Conservation (phyloP, 495 filamentous ascomycete genomes). For the Cercophora scortea region DNA sequence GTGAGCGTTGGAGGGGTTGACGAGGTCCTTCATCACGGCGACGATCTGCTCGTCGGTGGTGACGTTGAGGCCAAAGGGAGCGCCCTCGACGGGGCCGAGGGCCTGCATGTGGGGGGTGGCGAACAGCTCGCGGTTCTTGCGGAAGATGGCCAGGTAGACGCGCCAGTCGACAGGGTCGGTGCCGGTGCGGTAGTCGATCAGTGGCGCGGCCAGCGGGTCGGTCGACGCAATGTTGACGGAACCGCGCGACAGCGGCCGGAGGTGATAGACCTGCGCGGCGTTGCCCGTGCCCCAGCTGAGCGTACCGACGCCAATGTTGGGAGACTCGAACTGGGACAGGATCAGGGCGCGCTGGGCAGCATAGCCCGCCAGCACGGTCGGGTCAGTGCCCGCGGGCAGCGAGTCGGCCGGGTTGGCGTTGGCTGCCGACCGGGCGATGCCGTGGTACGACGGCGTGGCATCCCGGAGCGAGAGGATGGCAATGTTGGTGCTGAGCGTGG, state of each 20-base stretch:
- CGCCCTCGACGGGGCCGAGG: slow-evolving; percentile 28
- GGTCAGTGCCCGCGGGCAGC: slow-evolving; percentile 25
- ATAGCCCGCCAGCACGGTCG: slow-evolving; percentile 30
- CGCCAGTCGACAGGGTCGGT: slow-evolving; percentile 27
- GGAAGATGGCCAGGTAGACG: slow-evolving; percentile 23
- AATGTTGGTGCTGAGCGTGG: slow-evolving; percentile 26
- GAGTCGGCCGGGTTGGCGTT: slow-evolving; percentile 24
- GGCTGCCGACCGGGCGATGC: slow-evolving; percentile 24
- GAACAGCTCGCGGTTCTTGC: slow-evolving; percentile 31
- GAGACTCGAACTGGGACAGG: slow-evolving; percentile 14
- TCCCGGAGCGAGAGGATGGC: slow-evolving; percentile 25
- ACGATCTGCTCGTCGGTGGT: slow-evolving; percentile 18
- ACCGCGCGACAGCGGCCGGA: slow-evolving; percentile 35
- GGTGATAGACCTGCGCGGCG: slow-evolving; percentile 25
- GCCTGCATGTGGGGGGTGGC: slow-evolving; percentile 31
- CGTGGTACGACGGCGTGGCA: slow-evolving; percentile 18
- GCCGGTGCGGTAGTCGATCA: slow-evolving; percentile 25
- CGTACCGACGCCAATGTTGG: slow-evolving; percentile 17
- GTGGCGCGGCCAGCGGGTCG: slow-evolving; percentile 23
- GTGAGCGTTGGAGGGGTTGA: slow-evolving; percentile 24
- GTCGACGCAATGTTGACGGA: slow-evolving; percentile 30
- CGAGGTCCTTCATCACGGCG: slow-evolving; percentile 19
- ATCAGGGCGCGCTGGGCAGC: slow-evolving; percentile 20
- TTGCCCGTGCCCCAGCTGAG: slow-evolving; percentile 29
- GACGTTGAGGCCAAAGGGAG: slow-evolving; percentile 17